Base-by-base conservation (phyloP, 305 asterid genomes). In the Coffea humblotiana region DNA sequence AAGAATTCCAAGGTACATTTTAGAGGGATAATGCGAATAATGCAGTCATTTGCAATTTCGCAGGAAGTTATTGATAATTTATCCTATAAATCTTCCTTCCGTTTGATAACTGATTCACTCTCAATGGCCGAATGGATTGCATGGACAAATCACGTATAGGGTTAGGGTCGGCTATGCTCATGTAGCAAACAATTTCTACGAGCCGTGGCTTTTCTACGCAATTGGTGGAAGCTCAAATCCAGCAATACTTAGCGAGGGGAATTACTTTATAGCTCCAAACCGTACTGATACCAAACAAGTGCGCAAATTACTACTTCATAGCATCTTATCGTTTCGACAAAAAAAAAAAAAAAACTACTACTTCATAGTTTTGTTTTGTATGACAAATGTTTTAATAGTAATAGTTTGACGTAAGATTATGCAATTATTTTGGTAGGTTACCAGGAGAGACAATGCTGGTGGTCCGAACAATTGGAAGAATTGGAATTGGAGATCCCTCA, bases 201-300 rank as follows among this genome's bases (percentile, higher is more conserved):
- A 92, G 0, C 86, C 71, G 1, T 93, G 97, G 97, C 78, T 82
- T 23, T 89, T 90, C 94, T 93, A 93, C 16, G 97, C 98, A 4
- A 89, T 93, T 2, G 98, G 98, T 4, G 98, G 98, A 68, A 90
- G 97, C 88, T 83, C 88, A 51, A 76, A 84, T 9, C 93, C 98
- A 3, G 90, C 92, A 71, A 88, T 93, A 66, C 86, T 92, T n/a
- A 89, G 97, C 85, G 97, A 93, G 74, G 94, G 97, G 19, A 93
- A 92, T 76, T 82, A 88, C 49, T 92, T 90, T 74, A n/a, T 79
- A 4, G 97, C 96, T 69, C 88, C 98, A 2, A 65, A 89, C 23
- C 47, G 87, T 47, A 74, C 65, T 12, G 12, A 48, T 4, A 86
- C 89, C 78, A 93, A 91, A 84, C 89, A 93, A 90, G 97, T 89